Evolutionary conservation across 1,284 basidiomycete species (phyloP).

Genomic region (Ustilago cynodontis): DNA sequence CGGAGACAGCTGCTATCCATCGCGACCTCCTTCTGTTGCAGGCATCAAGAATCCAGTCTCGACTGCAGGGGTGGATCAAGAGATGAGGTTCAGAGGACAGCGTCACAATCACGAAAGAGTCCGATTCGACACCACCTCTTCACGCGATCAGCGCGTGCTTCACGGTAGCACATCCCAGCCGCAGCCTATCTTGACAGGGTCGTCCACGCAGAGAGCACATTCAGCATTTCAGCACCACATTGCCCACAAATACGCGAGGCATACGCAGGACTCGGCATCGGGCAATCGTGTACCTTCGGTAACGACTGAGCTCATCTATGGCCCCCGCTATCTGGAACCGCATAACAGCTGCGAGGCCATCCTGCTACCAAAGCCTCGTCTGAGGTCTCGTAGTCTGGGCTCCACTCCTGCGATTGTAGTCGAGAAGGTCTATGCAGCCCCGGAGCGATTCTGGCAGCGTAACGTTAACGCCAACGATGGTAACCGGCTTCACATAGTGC

Average conservation of each 20-base stretch:
- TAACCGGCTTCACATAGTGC: not conserved
- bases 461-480: not conserved
- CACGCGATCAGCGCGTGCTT: not conserved
- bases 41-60: not conserved
- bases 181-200: not conserved
- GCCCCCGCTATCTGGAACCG: slow-evolving; percentile 26
- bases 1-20: not conserved
- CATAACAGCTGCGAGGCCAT: slow-evolving; percentile 36
- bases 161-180: not conserved
- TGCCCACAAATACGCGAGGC: not conserved
- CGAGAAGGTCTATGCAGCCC: slow-evolving; percentile 17
- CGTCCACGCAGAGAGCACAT: not conserved
- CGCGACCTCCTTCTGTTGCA: slow-evolving; percentile 3
- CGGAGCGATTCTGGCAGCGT: slow-evolving; percentile 31
- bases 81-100: not conserved
- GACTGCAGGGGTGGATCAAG: not conserved
- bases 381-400: slow-evolving; percentile 29
- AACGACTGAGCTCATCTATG: slow-evolving; percentile 4
- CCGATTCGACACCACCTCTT: not conserved
- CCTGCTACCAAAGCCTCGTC: slow-evolving; percentile 29
- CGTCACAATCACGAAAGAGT: not conserved
- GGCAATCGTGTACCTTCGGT: not conserved
- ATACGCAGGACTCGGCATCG: not conserved
- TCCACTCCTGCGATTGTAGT: slow-evolving; percentile 1
- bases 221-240: not conserved